These are phyloP conservation scores for Komagataella kurtzmanii DNA, from an alignment of 805 yeast species.

Conservation along the genomic window DNA sequence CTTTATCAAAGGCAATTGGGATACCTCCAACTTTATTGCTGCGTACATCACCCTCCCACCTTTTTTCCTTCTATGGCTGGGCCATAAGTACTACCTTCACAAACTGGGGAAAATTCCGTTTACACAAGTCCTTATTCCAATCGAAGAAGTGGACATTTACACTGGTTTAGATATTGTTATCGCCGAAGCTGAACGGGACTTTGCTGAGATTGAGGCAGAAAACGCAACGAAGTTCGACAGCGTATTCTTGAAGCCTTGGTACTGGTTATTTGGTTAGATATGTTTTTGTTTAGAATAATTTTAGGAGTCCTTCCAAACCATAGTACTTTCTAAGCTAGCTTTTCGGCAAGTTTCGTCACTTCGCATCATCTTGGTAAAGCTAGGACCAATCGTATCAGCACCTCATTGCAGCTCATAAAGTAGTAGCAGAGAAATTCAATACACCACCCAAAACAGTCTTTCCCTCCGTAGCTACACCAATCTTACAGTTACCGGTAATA, in stretches of 20 bases:
- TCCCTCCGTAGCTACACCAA: no score
- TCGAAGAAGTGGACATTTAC: constrained; percentile 44
- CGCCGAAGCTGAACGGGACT: constrained; percentile 23
- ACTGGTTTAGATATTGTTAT: constrained; percentile 51
- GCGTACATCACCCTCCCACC: constrained; percentile 59
- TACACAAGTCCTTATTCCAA: constrained; percentile 28
- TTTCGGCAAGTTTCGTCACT: no score
- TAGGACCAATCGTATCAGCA: no score
- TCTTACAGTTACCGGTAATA: not conserved
- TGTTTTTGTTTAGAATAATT: no score
- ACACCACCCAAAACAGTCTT: no score
- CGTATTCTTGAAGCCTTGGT: not conserved
- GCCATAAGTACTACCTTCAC: constrained; percentile 11
- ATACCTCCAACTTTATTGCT: constrained; percentile 47
- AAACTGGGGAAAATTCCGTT: constrained; percentile 26
- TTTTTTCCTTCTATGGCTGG: constrained; percentile 26
- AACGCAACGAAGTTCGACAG: not conserved
- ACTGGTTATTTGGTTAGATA: not conserved
- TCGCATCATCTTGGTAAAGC: no score
- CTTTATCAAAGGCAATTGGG: constrained; percentile 33
- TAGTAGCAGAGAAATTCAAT: no score
- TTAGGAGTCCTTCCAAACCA: not conserved
- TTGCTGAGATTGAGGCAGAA: not conserved
- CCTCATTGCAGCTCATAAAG: no score
- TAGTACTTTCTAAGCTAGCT: not conserved